Percentiles rank a stretch among this genome's conserved stretches.
Conservation (phyloP, 208 protist species). For the Plasmodiophora brassicae region DNA sequence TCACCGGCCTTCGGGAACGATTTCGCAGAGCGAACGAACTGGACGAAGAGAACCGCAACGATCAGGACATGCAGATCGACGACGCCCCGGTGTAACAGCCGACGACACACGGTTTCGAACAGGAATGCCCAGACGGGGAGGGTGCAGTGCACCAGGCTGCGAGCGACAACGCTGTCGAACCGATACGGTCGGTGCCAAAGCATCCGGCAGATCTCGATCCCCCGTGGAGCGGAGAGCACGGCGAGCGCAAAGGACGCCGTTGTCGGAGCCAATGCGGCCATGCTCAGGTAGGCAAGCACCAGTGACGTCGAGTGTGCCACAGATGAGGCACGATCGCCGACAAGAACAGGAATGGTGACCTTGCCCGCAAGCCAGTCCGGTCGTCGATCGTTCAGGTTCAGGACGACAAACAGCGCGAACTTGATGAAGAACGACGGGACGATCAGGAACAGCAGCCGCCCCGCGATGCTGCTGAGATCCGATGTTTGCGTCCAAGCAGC, state of each 20-base stretch:
- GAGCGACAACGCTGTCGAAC: not conserved
- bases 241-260: not conserved
- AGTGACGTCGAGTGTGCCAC: not conserved
- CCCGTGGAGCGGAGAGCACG: not conserved
- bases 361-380: conserved; percentile 18
- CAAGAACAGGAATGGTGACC: not conserved
- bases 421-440: not conserved
- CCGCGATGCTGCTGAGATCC: not conserved
- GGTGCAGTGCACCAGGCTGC: not conserved
- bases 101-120: not conserved
- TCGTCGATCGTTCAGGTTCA: conserved; percentile 3
- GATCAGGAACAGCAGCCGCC: not conserved
- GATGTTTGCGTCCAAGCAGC: not conserved
- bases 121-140: not conserved
- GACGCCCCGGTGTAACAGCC: not conserved
- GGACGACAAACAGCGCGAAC: not conserved
- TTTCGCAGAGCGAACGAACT: not conserved
- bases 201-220: not conserved
- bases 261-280: not conserved
- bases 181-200: not conserved
- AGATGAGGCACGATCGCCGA: not conserved
- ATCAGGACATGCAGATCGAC: not conserved
- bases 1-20: not conserved
- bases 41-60: not conserved
- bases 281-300: not conserved